A percentile compares a stretch with the other conserved stretches of the same genome.
Evolutionary conservation across 176 grass and related monocot species (phyloP).

Genomic region (Musa itinerans): DNA sequence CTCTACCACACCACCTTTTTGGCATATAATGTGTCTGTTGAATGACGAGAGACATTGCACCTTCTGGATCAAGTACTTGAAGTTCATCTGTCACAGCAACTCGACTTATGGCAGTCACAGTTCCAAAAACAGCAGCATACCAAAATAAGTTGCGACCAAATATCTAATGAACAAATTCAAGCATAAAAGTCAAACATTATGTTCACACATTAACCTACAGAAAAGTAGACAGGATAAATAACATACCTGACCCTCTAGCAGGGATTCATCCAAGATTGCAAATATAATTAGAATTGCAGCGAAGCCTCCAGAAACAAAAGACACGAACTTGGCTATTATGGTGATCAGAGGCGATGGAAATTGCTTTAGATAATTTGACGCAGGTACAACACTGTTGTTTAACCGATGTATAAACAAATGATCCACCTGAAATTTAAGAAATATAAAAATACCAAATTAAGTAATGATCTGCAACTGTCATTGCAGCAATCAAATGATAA

Average conservation of each 20-base stretch:
- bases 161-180: constrained; percentile 35
- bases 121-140: constrained; percentile 95
- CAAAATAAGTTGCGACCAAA: constrained; percentile 95
- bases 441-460: background rate
- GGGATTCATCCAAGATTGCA: constrained; percentile 81
- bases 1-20: constrained; percentile 85
- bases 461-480: background rate
- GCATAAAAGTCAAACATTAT: constrained; percentile 4
- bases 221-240: background rate
- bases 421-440: constrained; percentile 51
- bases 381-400: constrained; percentile 77
- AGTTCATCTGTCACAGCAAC: constrained; percentile 84
- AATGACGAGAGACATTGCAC: constrained; percentile 67
- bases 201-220: background rate
- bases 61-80: constrained; percentile 91
- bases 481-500: background rate
- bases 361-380: constrained; percentile 91
- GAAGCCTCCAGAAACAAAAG: constrained; percentile 95
- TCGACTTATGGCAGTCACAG: constrained; percentile 89
- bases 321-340: constrained; percentile 89
- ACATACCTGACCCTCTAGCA: constrained; percentile 93
- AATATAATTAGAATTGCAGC: constrained; percentile 86
- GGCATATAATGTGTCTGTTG: constrained; percentile 96
- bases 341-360: constrained; percentile 92
- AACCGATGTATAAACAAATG: constrained; percentile 96